These are phyloP conservation scores for Odontarrhena argentea DNA, from an alignment of 345 rosid species.

Conservation along the genomic window DNA sequence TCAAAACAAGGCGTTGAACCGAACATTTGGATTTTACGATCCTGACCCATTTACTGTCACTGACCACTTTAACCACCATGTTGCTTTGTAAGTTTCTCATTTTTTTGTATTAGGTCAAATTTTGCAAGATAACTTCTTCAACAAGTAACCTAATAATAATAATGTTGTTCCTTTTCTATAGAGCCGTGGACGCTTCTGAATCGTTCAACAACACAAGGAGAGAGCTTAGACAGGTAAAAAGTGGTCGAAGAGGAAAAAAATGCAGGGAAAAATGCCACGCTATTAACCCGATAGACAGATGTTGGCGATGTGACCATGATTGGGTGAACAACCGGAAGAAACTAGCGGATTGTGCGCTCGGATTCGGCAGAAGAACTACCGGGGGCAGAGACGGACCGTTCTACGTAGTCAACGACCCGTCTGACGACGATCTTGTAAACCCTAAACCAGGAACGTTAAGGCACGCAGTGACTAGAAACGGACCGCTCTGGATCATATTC, in stretches of 20 bases:
- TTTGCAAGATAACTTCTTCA: constrained; percentile 8
- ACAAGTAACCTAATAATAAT: constrained; percentile 22
- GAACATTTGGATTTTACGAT: constrained; percentile 27
- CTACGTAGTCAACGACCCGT: constrained; percentile 59
- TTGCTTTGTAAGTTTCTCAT: constrained; percentile 28
- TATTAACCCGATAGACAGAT: constrained; percentile 62
- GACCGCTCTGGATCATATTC: constrained; percentile 81
- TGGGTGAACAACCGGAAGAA: constrained; percentile 58
- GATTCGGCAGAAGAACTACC: constrained; percentile 64
- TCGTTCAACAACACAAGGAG: constrained; percentile 42
- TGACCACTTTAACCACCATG: constrained; percentile 36
- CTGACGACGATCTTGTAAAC: constrained; percentile 54
- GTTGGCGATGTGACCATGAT: constrained; percentile 60
- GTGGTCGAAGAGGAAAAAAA: constrained; percentile 21
- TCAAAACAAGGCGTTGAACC: constrained; percentile 22
- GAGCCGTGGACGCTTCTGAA: constrained; percentile 30
- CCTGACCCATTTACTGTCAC: constrained; percentile 40
- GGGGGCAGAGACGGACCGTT: constrained; percentile 61
- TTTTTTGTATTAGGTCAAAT: constrained; percentile 15
- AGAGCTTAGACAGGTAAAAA: constrained; percentile 35
- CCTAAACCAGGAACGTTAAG: constrained; percentile 80
- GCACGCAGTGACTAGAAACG: constrained; percentile 62
- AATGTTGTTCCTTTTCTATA: constrained; percentile 6
- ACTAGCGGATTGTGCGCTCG: constrained; percentile 61
- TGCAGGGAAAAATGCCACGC: constrained; percentile 45